These are phyloP conservation scores for Scalesia atractyloides DNA, from an alignment of 129 eudicot species.

Conservation along the genomic window DNA sequence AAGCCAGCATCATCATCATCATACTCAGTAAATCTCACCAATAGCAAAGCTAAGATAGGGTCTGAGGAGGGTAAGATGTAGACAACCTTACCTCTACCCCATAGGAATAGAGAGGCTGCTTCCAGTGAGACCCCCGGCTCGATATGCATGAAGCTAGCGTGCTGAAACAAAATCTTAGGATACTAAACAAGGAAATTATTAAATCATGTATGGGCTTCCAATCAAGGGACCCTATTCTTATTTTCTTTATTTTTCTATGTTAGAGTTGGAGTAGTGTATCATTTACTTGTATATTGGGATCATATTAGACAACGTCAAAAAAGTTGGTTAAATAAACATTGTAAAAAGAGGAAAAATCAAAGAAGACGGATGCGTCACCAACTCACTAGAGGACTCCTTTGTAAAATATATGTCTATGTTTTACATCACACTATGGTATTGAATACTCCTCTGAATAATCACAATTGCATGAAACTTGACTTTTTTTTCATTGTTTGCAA, in stretches of 20 bases:
- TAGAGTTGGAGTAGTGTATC: not conserved
- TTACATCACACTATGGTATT: no score
- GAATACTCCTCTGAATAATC: no score
- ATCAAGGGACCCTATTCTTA: not conserved
- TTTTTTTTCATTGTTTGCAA: not conserved
- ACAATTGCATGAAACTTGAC: no score
- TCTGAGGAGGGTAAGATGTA: no score
- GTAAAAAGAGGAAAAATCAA: not conserved
- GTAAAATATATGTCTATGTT: no score
- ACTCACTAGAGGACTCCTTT: no score
- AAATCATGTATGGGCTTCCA: not conserved
- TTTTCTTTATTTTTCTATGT: not conserved
- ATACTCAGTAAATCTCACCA: no score
- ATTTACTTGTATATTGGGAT: not conserved
- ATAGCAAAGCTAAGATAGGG: no score
- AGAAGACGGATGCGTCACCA: not conserved
- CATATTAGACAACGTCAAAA: not conserved
- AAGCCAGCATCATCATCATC: no score
- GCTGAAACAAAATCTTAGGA: slow-evolving; percentile 1
- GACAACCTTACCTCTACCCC: no score
- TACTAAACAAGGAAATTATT: not conserved
- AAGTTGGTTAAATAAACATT: not conserved
- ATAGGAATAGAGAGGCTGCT: no score
- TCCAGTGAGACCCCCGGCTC: no score
- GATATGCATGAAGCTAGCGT: not conserved